Evolutionary conservation across 805 yeast species (phyloP).

Genomic region (Candida mattraensis): DNA sequence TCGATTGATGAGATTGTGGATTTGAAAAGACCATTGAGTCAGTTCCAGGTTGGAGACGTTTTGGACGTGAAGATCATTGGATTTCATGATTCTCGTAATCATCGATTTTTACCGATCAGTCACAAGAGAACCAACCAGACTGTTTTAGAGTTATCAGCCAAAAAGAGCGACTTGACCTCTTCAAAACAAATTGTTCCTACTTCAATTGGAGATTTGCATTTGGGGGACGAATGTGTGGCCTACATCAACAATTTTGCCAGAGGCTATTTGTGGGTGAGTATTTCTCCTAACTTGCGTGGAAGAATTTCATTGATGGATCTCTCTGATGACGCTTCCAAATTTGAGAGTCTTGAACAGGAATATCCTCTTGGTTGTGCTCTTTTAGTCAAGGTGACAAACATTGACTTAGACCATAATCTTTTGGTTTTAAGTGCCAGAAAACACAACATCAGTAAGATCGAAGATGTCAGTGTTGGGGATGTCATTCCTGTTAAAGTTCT

Average conservation of each 20-base stretch:
- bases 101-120: conserved; percentile 64
- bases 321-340: conserved; percentile 49
- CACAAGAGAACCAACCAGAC: conserved; percentile 55
- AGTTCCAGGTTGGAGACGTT: conserved; percentile 57
- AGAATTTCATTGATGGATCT: conserved; percentile 65
- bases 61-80: conserved; percentile 73
- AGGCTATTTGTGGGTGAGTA: conserved; percentile 64
- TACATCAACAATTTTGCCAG: conserved; percentile 64
- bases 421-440: conserved; percentile 50
- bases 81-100: conserved; percentile 67
- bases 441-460: conserved; percentile 39
- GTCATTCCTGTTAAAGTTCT: conserved; percentile 61
- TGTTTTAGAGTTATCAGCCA: conserved; percentile 64
- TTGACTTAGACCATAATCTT: conserved; percentile 54
- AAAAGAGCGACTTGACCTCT: conserved; percentile 38
- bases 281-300: conserved; percentile 70
- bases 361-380: conserved; percentile 76
- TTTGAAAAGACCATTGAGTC: conserved; percentile 53
- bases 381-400: conserved; percentile 50
- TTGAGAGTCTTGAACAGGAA: conserved; percentile 49
- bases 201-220: conserved; percentile 42
- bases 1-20: conserved; percentile 54
- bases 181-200: conserved; percentile 28
- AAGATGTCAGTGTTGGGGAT: conserved; percentile 55
- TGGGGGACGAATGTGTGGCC: conserved; percentile 53